Evolutionary conservation across 1,284 basidiomycete species (phyloP), one percentile per base, ranked within the genome.

Genomic region (Meira miltonrushii): DNA sequence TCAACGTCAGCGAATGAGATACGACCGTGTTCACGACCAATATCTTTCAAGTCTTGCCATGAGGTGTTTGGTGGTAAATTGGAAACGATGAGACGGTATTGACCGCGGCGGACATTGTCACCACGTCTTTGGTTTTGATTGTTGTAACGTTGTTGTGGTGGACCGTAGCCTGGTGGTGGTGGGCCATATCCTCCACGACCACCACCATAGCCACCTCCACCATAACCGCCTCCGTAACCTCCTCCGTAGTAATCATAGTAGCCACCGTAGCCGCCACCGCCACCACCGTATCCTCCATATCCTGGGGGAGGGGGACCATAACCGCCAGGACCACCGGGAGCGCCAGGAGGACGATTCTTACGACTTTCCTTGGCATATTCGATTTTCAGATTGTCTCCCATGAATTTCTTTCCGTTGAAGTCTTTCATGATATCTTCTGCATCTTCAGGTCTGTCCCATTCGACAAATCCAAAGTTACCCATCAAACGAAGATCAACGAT

Each of bases 31-130:
- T 90, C 88, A 53, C 94, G 87, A 79, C 97, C 96, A 52, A 97
- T 85, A 79, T 97, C 94, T 75, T 98, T 97, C 66, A 98, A 85
- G 80, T 98, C 94, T 81, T 96, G 92, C 92, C 92, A 96, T 65
- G 90, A 86, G 33, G 92, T 90, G 65, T 90, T 84, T 80, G 92
- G 92, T 0, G 92, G 91, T 15, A 95, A 84, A 88, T 92, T 79
- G 48, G 66, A 64, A 46, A 65, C 66, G 53, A 75, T 60, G 40
- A 75, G 61, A 28, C 75, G 74, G 70, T 64, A 72, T 55, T 59
- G 39, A 38, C 73, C 72, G 23, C 73, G 70, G 46, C 71, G 71
- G 39, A 72, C 50, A 8, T 65, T 65, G 9, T 65, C 65, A 8
- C 25, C 46, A 9, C 46, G 46, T 21, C 25, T 48, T 48, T 48